Evolutionary conservation across 208 protist species (phyloP).

Genomic region (Leishmania lainsoni): DNA sequence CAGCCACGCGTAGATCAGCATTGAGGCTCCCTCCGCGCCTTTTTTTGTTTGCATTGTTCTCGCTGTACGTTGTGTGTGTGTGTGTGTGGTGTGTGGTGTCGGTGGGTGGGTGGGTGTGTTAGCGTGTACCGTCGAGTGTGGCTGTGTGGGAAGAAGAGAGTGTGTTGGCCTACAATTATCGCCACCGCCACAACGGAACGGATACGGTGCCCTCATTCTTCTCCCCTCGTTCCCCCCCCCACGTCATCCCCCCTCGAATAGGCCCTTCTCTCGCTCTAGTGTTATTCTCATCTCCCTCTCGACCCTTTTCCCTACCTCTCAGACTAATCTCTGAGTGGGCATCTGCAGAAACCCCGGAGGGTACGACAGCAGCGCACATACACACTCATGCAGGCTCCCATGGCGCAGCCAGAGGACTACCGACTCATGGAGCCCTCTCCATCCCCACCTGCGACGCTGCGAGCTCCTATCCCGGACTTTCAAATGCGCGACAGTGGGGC

Average conservation of each 20-base stretch:
- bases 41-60: background rate
- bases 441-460: constrained; percentile 17
- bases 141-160: background rate
- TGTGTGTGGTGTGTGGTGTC: no score
- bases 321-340: background rate
- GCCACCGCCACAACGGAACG: background rate
- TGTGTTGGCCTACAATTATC: background rate
- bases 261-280: background rate
- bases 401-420: constrained; percentile 9
- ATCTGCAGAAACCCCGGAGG: background rate
- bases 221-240: background rate
- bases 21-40: background rate
- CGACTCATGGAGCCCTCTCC: constrained; percentile 29
- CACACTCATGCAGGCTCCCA: background rate
- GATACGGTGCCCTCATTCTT: background rate
- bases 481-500: background rate
- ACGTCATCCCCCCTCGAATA: background rate
- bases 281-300: background rate
- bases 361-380: background rate
- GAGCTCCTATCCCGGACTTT: background rate
- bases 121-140: background rate
- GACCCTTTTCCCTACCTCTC: background rate
- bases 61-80: background rate
- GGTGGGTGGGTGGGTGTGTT: no score
- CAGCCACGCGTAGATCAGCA: background rate